Evolutionary conservation across 441 rosid genomes (phyloP).

Genomic region (Populus tomentosa): DNA sequence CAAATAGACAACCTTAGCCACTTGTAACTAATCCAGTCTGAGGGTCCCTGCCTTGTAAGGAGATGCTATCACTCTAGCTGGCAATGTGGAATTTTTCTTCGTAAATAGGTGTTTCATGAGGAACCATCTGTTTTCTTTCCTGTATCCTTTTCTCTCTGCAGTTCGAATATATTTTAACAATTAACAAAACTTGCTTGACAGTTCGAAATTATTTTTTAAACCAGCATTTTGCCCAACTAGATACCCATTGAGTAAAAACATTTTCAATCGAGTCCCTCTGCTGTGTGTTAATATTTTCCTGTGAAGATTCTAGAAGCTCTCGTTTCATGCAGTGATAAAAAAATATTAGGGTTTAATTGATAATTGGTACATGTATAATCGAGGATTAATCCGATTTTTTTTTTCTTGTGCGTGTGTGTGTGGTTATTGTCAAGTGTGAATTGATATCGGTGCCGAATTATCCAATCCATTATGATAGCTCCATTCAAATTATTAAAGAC

Average conservation of each 20-base stretch:
- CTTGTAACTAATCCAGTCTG: not conserved
- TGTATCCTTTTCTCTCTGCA: not conserved
- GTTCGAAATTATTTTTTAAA: not conserved
- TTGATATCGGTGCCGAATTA: not conserved
- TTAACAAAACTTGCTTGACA: not conserved
- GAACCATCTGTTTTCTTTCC: not conserved
- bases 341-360: not conserved
- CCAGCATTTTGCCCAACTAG: too few species aligned
- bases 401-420: not conserved
- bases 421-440: not conserved
- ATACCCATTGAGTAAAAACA: not conserved
- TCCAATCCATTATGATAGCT: not conserved
- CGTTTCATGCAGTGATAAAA: not conserved
- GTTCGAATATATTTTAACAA: not conserved
- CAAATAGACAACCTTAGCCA: not conserved
- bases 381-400: not conserved
- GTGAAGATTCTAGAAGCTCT: not conserved
- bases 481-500: not conserved
- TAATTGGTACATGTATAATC: too few species aligned
- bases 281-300: not conserved
- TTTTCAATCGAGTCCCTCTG: not conserved
- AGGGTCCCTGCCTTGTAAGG: not conserved
- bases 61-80: conserved; percentile 1
- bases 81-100: not conserved
- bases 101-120: not conserved